phyloP scores from a whole-genome alignment of 192 early-diverging fungal genomes.

The Podila epigama region DNA sequence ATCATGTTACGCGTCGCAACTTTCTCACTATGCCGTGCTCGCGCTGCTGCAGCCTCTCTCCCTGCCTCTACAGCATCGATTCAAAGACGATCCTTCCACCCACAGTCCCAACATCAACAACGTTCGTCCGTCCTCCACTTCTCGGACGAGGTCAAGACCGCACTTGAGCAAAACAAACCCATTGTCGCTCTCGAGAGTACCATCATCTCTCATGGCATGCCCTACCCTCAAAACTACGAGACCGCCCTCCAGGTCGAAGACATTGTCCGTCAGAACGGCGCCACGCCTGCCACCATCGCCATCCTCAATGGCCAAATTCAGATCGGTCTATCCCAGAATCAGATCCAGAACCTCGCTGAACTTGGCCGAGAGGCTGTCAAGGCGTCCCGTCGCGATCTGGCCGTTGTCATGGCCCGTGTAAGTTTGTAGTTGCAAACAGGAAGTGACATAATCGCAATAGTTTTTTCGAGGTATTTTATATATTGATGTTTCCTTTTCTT shows the following conservation, averaged over 20 bases:
- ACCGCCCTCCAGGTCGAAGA: conserved; percentile 85
- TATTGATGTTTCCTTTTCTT: background rate
- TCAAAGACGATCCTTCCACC: no score
- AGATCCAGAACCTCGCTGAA: conserved; percentile 70
- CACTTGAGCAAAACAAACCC: conserved; percentile 68
- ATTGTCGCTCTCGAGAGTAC: conserved; percentile 95
- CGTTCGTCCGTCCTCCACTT: conserved; percentile 19
- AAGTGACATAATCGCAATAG: no score
- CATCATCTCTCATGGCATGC: conserved; percentile 97
- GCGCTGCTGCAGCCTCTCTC: no score
- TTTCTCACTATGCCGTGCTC: background rate
- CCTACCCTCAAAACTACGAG: conserved; percentile 89
- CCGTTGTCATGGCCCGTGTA: conserved; percentile 75
- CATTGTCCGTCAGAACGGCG: conserved; percentile 74
- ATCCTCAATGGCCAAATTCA: conserved; percentile 85
- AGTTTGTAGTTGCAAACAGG: background rate
- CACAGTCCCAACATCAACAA: conserved; percentile 3
- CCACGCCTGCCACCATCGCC: conserved; percentile 90
- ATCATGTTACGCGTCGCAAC: background rate
- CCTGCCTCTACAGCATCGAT: no score
- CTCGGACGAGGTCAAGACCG: conserved; percentile 57
- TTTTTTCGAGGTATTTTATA: background rate
- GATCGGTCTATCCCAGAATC: conserved; percentile 73
- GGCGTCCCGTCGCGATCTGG: conserved; percentile 85
- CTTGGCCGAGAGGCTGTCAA: conserved; percentile 72